phyloP scores from a whole-genome alignment of 768 basidiomycete genomes.

The Lactarius vividus region DNA sequence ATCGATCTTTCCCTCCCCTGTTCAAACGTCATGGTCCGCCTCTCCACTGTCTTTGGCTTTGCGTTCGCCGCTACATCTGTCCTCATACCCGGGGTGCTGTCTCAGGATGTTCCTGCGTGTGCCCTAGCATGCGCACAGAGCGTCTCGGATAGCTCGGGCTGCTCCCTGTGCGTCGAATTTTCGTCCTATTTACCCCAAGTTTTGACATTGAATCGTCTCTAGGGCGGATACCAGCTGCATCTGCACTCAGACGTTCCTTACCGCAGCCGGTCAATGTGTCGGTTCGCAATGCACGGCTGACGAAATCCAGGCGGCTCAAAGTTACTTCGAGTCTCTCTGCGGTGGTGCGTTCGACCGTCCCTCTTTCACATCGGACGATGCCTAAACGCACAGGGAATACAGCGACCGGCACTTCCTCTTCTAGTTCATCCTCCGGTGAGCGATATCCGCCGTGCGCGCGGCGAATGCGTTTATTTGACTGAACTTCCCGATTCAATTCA shows the following conservation, averaged over 20 bases:
- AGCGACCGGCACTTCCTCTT: neutral
- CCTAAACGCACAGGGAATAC: neutral
- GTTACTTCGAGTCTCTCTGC: neutral
- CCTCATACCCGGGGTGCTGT: neutral
- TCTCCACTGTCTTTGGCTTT: neutral
- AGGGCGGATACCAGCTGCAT: neutral
- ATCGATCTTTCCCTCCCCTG: neutral
- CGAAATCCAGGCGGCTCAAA: neutral
- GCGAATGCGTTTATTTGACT: neutral
- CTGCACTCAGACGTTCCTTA: neutral
- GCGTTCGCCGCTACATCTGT: neutral
- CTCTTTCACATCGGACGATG: neutral
- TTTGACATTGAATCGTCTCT: neutral
- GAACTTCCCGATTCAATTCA: neutral
- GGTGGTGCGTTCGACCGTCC: neutral
- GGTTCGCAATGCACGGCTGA: neutral
- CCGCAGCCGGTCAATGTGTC: neutral
- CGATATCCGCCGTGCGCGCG: neutral
- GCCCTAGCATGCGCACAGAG: neutral
- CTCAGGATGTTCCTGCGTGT: constrained; percentile 3
- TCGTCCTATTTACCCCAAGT: neutral
- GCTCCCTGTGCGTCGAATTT: neutral
- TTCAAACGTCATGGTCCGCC: neutral
- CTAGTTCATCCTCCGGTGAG: neutral
- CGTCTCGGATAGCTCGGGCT: neutral